phyloP scores from a whole-genome alignment of 257 asterid genomes.

The Dorcoceras hygrometricum region DNA sequence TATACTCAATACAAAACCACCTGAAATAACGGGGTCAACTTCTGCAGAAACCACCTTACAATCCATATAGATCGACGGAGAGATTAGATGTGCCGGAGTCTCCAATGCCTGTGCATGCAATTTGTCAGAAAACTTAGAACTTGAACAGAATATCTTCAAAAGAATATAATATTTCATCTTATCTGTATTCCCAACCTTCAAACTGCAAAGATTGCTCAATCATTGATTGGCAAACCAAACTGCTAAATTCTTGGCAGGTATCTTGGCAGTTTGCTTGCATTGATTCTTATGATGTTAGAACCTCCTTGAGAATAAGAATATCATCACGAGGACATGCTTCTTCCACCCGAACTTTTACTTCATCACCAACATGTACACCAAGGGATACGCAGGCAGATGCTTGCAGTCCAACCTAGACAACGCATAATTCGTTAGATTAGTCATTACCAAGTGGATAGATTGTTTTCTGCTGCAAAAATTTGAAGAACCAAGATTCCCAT shows the following conservation, averaged over 20 bases:
- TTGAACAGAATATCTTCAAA: neutral
- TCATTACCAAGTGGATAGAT: neutral
- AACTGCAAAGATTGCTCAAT: neutral
- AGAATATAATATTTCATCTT: neutral
- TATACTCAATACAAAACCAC: neutral
- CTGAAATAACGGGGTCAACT: neutral
- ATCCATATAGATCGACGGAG: neutral
- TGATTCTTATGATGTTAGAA: conserved; percentile 21
- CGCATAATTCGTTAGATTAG: conserved; percentile 11
- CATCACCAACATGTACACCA: conserved; percentile 79
- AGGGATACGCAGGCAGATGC: conserved; percentile 68
- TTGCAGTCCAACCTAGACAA: conserved; percentile 77
- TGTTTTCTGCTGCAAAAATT: neutral
- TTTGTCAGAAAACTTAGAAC: neutral
- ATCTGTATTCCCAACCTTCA: neutral
- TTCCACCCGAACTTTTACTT: conserved; percentile 72
- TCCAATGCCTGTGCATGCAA: neutral
- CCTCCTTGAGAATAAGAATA: neutral
- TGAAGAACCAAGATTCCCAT: neutral
- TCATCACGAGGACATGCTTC: conserved; percentile 52
- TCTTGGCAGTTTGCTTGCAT: neutral
- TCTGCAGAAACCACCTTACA: neutral
- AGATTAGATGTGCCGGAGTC: neutral
- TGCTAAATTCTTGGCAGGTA: neutral
- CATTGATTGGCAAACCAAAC: neutral